Evolutionary conservation across 805 yeast genomes (phyloP), one percentile per base, ranked within the genome.

Genomic region (Dipodascus albidus): DNA sequence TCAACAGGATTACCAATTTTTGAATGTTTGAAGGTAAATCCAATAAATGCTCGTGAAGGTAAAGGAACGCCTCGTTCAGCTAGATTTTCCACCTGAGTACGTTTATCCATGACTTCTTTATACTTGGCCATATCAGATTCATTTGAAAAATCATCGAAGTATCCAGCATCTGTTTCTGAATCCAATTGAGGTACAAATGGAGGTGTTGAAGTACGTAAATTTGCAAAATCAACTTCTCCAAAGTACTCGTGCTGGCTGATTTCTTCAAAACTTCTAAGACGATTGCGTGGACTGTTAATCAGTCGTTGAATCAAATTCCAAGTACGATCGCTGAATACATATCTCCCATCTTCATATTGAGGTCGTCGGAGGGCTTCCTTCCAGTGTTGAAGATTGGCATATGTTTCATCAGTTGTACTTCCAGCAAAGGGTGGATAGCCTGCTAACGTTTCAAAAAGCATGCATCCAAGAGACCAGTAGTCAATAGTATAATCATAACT

Each of bases 381-480:
- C 98, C 98, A 93, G 66, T 89, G 82, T 68, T 91, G 87, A 69
- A 93, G 75, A 64, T 93, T 93, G 60, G 88, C 80, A 68, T 95
- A 93, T 0, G 99, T 93, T 67, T 93, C 99, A 63, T 93, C 96
- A 42, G 95, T 86, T 44, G 87, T 80, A 47, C 89, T 80, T 2
- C 99, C 99, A 47, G 96, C 83, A 65, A 93, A 93, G 48, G 99
- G 99, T 2, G 99, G 95, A 69, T 87, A 93, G 0, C 99, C 98
- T 58, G 93, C 93, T 54, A 93, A 78, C 49, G 96, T 87, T 70
- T 93, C 99, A 67, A 91, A 93, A 42, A 93, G 74, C 83, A 93
- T 93, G 70, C 99, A 93, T 2, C 99, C 99, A 55, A 93, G 74
- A 0, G 98, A 90, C 99, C 99, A 93, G 68, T 93, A 93, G 72